Evolutionary conservation across 2,329 filamentous ascomycete species (phyloP).

Genomic region (Coniella lustricola): DNA sequence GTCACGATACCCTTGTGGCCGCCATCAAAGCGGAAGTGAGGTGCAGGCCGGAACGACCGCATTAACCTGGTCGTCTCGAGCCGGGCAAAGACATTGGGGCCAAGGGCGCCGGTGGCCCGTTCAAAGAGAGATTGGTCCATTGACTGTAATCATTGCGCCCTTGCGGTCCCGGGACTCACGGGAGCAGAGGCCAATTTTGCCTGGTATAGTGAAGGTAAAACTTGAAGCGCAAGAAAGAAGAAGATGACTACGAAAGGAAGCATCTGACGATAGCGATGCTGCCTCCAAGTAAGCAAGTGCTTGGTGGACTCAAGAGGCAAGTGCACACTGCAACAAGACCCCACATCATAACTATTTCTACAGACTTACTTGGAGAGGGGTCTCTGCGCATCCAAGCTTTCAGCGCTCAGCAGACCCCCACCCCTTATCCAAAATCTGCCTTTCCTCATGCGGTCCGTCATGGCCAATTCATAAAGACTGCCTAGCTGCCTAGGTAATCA

Average conservation of each 20-base stretch:
- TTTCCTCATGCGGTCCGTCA: background rate
- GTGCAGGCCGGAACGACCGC: slow-evolving; percentile 60
- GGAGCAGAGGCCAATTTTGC: background rate
- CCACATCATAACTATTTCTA: background rate
- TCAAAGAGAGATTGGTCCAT: slow-evolving; percentile 74
- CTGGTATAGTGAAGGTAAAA: no score
- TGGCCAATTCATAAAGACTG: no score
- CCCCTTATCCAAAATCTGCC: background rate
- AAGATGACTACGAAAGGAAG: no score
- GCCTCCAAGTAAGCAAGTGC: no score
- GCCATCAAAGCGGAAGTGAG: slow-evolving; percentile 64
- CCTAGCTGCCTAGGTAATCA: no score
- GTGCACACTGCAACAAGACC: background rate
- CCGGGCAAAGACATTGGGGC: slow-evolving; percentile 56
- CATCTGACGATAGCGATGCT: no score
- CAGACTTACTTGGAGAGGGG: background rate
- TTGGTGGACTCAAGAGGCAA: no score
- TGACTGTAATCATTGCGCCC: slow-evolving; percentile 14
- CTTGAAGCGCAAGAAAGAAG: no score
- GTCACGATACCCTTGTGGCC: slow-evolving; percentile 34
- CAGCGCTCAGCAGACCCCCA: background rate
- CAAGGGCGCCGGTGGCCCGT: slow-evolving; percentile 63
- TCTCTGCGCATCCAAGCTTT: background rate
- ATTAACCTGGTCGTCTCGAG: slow-evolving; percentile 60
- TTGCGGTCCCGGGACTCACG: background rate